phyloP scores from a whole-genome alignment of 2,329 filamentous ascomycete genomes.

The Phoma sp. region DNA sequence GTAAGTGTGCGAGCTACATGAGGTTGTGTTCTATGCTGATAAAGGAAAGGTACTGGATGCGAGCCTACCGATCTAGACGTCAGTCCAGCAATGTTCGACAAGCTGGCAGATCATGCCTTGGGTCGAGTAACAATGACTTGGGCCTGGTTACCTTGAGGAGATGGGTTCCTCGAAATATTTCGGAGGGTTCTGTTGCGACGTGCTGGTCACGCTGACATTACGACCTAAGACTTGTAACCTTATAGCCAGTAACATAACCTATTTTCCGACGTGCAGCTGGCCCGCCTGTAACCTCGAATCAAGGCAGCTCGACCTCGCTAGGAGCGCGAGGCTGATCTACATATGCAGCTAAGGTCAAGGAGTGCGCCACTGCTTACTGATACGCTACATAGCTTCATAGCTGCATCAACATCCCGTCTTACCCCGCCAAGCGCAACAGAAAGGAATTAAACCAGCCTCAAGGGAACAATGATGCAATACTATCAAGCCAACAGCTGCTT shows the following conservation, averaged over 20 bases:
- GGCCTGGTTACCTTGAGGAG: constrained; percentile 53
- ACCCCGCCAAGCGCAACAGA: no score
- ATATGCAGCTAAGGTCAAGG: not conserved
- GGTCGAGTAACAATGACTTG: constrained; percentile 59
- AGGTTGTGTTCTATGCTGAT: constrained; percentile 19
- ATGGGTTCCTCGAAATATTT: not conserved
- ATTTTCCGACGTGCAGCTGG: no score
- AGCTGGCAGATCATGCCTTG: constrained; percentile 54
- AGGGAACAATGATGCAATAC: no score
- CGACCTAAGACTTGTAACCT: not conserved
- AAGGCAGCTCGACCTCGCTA: not conserved
- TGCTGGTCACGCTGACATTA: not conserved
- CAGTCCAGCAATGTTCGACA: constrained; percentile 55
- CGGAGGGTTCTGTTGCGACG: not conserved
- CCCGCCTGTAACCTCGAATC: no score
- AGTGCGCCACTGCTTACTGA: no score
- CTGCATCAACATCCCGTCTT: no score
- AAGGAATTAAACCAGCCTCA: no score
- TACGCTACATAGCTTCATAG: no score
- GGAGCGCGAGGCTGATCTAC: not conserved
- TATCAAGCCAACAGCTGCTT: no score
- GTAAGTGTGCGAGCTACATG: constrained; percentile 42
- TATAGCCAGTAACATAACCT: not conserved
- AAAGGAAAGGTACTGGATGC: constrained; percentile 53
- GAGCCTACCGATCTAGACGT: constrained; percentile 58